Base-by-base conservation (phyloP, 345 rosid genomes). In the Mercurialis annua region DNA sequence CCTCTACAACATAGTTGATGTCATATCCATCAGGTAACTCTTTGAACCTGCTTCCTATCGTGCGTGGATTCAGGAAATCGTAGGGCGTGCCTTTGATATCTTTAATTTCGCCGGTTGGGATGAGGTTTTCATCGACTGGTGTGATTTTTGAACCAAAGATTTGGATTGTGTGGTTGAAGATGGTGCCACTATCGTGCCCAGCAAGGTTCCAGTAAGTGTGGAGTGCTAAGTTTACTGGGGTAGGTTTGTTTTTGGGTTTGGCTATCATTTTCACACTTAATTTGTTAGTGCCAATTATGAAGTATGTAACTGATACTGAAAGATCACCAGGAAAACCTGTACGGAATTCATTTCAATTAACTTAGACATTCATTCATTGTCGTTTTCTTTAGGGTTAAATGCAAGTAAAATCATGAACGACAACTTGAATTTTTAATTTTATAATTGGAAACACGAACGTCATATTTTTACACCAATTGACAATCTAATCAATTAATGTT, bases 151-250 rank as follows among this genome's bases (percentile, higher is more conserved):
- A 76, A 31, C 83, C 87, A 14, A 77, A 74, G 34, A 91, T 68
- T 47, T 83, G 87, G 74, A 94, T 58, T 3, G 75, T 68, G 76
- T 94, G 86, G 20, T 83, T 78, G 27, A 94, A 81, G 61, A 94
- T 84, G 62, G 74, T 71, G 5, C 95, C 95, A 50, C 90, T 85
- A 65, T 62, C 66, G 64, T 94, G 93, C 30, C 91, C 80, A 8
- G 70, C 83, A 16, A 94, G 96, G 72, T 94, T 89, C 92, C 97
- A 94, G 62, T 94, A 89, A 5, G 84, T 79, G 75, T 91, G 97
- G 49, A 81, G 77, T 1, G 95, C 97, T 50, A 94, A 33, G 76
- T 94, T 87, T 61, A 94, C 86, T 0, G 96, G 97, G 24, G 97
- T 86, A 0, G 89, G 49, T 77, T 81, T 82, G 81, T 77, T 71